phyloP scores from a whole-genome alignment of 306 rosid species.

The Sphenostylis stenocarpa region DNA sequence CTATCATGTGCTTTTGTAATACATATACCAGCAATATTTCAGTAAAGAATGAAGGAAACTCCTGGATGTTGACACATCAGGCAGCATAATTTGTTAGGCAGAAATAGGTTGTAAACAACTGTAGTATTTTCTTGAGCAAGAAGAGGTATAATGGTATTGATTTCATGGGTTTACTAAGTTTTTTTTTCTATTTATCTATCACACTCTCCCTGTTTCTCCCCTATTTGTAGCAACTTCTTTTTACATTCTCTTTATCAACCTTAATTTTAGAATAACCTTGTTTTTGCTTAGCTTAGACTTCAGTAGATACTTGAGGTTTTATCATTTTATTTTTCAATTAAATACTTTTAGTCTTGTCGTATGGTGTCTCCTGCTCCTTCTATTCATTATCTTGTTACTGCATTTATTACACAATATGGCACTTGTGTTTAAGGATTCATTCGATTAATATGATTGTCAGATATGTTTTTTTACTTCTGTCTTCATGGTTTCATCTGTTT shows the following conservation, averaged over 20 bases:
- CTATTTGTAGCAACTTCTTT: not conserved
- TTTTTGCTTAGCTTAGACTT: constrained; percentile 7
- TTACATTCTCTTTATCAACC: constrained; percentile 2
- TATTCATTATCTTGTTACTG: not conserved
- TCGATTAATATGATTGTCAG: constrained; percentile 1
- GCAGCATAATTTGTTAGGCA: too few relatives aligned
- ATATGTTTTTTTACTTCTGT: not conserved
- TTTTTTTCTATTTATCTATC: not conserved
- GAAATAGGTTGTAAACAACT: too few relatives aligned
- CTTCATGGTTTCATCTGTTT: constrained; percentile 11
- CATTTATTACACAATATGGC: not conserved
- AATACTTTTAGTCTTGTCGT: not conserved
- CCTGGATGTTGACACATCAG: too few relatives aligned
- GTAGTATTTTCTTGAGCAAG: not conserved
- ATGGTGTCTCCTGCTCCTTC: too few relatives aligned
- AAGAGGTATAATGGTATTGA: not conserved
- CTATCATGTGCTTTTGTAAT: too few relatives aligned
- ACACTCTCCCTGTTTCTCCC: not conserved
- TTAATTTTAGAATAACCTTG: not conserved
- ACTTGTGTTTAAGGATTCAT: not conserved
- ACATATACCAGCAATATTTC: too few relatives aligned
- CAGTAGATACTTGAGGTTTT: constrained; percentile 1
- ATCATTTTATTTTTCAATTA: not conserved
- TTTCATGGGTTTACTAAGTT: not conserved
- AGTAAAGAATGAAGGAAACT: too few relatives aligned